These are phyloP conservation scores for Mycena epipterygia DNA, from an alignment of 768 basidiomycete genomes.

Conservation along the genomic window DNA sequence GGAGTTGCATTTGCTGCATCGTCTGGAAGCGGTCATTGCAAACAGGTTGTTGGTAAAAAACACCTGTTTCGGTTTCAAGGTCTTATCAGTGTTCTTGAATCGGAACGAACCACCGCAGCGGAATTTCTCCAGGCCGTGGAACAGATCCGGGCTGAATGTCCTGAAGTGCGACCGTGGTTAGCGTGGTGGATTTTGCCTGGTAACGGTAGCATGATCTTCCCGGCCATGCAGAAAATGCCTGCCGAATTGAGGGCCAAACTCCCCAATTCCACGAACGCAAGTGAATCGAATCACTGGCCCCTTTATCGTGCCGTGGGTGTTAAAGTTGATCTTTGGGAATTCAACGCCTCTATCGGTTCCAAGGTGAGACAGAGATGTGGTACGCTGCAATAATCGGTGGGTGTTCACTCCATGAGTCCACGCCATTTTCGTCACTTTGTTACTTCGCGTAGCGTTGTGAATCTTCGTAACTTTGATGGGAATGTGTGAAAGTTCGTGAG, in stretches of 20 bases:
- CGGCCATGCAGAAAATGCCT: conserved; percentile 19
- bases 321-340: not conserved
- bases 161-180: conserved; percentile 13
- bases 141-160: not conserved
- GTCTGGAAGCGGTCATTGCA: conserved; percentile 15
- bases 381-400: conserved; percentile 11
- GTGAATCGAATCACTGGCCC: conserved; percentile 5
- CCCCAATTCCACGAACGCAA: conserved; percentile 6
- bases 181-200: conserved; percentile 26
- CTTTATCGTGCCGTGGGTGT: not conserved
- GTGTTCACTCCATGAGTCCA: too few species aligned
- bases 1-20: too few species aligned
- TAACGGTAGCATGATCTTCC: conserved; percentile 26
- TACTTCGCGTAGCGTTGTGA: too few species aligned
- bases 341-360: not conserved
- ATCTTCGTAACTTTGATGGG: too few species aligned
- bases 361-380: conserved; percentile 4
- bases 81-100: conserved; percentile 7
- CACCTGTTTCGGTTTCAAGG: conserved; percentile 2
- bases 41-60: not conserved
- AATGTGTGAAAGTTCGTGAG: too few species aligned
- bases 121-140: conserved; percentile 16
- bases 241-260: not conserved
- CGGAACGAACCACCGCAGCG: not conserved
- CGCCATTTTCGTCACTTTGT: too few species aligned